Evolutionary conservation across 768 basidiomycete genomes (phyloP).

Genomic region (Lyophyllum decastes): DNA sequence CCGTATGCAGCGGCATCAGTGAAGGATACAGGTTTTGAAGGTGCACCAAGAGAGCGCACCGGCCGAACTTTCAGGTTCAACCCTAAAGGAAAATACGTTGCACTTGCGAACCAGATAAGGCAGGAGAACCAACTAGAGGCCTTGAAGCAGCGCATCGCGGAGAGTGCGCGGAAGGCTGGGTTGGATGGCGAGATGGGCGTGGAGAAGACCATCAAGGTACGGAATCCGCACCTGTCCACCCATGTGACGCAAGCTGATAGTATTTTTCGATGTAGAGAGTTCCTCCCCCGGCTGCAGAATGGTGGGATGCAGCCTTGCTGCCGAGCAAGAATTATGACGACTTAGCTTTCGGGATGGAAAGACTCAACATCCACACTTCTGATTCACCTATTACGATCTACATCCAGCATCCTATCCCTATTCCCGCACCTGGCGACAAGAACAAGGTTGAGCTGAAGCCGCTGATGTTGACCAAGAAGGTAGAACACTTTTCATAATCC

Average conservation of each 20-base stretch:
- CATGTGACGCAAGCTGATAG: background rate
- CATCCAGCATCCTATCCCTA: slow-evolving; percentile 96
- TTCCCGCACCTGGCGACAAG: slow-evolving; percentile 89
- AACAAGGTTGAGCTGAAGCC: slow-evolving; percentile 78
- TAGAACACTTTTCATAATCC: slow-evolving; percentile 18
- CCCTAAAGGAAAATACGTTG: slow-evolving; percentile 89
- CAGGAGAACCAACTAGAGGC: slow-evolving; percentile 84
- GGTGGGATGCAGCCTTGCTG: slow-evolving; percentile 94
- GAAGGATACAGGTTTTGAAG: slow-evolving; percentile 70
- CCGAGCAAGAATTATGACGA: slow-evolving; percentile 83
- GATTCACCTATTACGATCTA: slow-evolving; percentile 86
- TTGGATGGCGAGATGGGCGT: slow-evolving; percentile 91
- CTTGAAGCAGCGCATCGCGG: slow-evolving; percentile 90
- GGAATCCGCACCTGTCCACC: slow-evolving; percentile 17
- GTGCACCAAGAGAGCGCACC: slow-evolving; percentile 68
- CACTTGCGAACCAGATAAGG: slow-evolving; percentile 68
- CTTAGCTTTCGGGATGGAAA: slow-evolving; percentile 53
- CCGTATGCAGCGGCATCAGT: slow-evolving; percentile 70
- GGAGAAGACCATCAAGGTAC: slow-evolving; percentile 85
- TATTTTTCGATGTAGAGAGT: slow-evolving; percentile 51
- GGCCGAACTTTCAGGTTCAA: slow-evolving; percentile 83
- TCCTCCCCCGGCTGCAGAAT: slow-evolving; percentile 88
- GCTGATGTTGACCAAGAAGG: slow-evolving; percentile 92
- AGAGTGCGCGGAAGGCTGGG: slow-evolving; percentile 91
- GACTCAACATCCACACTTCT: slow-evolving; percentile 62